Conservation (phyloP, 345 rosid genomes). For the Stellera chamaejasme region DNA sequence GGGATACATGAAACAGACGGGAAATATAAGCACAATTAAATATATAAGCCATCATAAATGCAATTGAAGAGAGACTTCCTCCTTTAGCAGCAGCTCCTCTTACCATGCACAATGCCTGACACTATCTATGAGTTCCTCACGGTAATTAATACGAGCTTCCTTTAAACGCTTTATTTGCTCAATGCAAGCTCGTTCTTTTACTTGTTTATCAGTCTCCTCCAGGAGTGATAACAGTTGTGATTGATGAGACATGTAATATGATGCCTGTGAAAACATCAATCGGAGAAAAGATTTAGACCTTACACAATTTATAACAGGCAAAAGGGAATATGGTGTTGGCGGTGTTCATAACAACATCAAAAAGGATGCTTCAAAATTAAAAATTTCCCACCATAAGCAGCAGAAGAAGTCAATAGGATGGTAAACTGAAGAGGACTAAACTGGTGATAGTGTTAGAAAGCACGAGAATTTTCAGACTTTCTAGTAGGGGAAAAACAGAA, state of each 20-base stretch:
- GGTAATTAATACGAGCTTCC: conserved; percentile 83
- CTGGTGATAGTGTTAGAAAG: not conserved
- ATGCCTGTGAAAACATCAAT: conserved; percentile 44
- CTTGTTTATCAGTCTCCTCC: conserved; percentile 93
- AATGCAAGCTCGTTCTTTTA: conserved; percentile 54
- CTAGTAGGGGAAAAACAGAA: too few species aligned
- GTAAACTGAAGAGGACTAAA: not conserved
- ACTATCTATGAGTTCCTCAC: conserved; percentile 75
- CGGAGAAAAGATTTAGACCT: conserved; percentile 1
- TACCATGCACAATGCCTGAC: conserved; percentile 93
- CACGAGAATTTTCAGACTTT: too few species aligned
- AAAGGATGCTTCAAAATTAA: too few species aligned
- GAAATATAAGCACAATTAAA: too few species aligned
- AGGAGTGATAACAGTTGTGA: conserved; percentile 76
- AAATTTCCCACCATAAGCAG: not conserved
- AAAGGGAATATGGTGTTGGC: too few species aligned
- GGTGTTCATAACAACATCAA: too few species aligned
- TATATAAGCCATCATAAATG: too few species aligned
- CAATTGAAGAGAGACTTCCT: too few species aligned
- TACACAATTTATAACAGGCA: too few species aligned
- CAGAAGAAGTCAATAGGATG: conserved; percentile 2
- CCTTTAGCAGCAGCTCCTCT: conserved; percentile 10
- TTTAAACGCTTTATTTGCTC: conserved; percentile 79
- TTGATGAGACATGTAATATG: conserved; percentile 79
- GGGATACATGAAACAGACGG: too few species aligned